Evolutionary conservation across 2,329 filamentous ascomycete species (phyloP).

Genomic region (Apiospora saccharicola): DNA sequence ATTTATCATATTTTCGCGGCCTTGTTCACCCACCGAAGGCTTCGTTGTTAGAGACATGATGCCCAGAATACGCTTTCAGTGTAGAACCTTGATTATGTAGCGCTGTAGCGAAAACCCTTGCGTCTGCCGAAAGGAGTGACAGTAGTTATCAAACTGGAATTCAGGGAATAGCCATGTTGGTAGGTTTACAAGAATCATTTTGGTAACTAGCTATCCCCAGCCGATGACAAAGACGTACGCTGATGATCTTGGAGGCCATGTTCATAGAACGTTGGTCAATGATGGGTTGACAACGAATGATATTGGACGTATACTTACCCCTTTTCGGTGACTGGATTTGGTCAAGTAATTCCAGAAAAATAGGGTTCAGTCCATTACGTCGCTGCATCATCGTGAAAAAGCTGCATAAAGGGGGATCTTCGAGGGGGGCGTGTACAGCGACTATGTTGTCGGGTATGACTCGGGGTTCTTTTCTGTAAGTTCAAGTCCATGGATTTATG

Average conservation of each 20-base stretch:
- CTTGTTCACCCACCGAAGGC: not conserved
- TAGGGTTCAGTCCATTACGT: not conserved
- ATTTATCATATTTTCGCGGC: not conserved
- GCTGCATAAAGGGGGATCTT: not conserved
- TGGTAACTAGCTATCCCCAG: not conserved
- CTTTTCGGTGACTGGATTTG: not conserved
- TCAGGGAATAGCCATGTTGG: not conserved
- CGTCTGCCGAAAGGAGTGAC: not conserved
- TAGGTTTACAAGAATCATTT: not conserved
- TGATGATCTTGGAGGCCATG: not conserved
- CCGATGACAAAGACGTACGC: not conserved
- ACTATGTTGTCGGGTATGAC: not conserved
- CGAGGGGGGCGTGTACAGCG: no score
- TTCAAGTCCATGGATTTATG: not conserved
- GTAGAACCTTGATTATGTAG: not conserved
- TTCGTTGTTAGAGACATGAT: not conserved
- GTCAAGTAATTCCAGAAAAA: not conserved
- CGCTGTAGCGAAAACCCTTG: not conserved
- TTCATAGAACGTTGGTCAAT: not conserved
- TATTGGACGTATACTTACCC: not conserved
- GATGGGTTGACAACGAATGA: not conserved
- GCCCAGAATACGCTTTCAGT: not conserved
- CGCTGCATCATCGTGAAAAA: not conserved
- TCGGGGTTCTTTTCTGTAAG: not conserved
- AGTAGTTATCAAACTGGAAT: not conserved